Conservation (phyloP, 1,284 basidiomycete genomes). For the Pseudozyma sp. region DNA sequence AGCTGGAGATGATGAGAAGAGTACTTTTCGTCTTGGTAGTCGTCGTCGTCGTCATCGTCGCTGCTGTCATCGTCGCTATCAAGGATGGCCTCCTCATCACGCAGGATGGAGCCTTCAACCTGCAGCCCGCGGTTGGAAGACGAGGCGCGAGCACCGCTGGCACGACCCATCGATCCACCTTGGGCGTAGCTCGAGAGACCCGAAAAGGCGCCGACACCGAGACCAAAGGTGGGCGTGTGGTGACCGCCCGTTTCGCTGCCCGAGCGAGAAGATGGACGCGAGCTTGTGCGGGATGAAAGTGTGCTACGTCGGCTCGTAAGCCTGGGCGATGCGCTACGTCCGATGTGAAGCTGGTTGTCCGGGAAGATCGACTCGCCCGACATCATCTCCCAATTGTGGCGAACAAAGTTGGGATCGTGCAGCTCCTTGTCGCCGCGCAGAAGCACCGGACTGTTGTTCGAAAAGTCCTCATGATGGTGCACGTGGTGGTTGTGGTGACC, state of each 20-base stretch:
- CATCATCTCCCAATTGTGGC: conserved; percentile 52
- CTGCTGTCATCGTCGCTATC: conserved; percentile 35
- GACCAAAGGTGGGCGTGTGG: conserved; percentile 20
- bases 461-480: conserved; percentile 16
- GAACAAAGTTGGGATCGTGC: conserved; percentile 45
- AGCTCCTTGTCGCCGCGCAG: conserved; percentile 42
- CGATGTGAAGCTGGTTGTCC: conserved; percentile 33
- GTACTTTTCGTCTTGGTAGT: conserved; percentile 5
- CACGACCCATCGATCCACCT: conserved; percentile 7
- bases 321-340: conserved; percentile 21
- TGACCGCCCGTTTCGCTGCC: conserved; percentile 33
- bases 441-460: conserved; percentile 31
- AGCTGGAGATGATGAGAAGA: conserved; percentile 20
- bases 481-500: conserved; percentile 7
- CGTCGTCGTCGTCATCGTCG: conserved; percentile 22
- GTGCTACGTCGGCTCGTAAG: conserved; percentile 34
- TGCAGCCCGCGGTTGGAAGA: conserved; percentile 25
- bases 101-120: conserved; percentile 43
- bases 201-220: conserved; percentile 29
- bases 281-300: conserved; percentile 32
- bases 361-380: conserved; percentile 21
- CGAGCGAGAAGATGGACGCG: conserved; percentile 37
- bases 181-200: conserved; percentile 39
- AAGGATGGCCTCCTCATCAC: conserved; percentile 36
- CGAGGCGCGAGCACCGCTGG: conserved; percentile 3